Conservation (phyloP, 257 asterid species). For the Galeopsis tetrahit region DNA sequence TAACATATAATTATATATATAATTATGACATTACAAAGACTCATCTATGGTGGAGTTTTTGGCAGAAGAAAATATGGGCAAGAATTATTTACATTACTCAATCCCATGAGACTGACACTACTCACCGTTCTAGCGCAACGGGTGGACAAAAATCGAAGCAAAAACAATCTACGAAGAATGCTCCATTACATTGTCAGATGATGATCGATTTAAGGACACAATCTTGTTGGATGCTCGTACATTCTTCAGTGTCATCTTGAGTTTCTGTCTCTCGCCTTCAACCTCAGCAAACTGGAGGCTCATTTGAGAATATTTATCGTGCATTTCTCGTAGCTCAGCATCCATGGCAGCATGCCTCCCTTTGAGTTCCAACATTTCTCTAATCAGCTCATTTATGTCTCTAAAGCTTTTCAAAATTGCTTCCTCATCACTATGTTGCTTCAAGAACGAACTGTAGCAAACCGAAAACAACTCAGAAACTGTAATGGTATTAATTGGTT, state of each 20-base stretch:
- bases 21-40: conserved; percentile 34
- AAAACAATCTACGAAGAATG: conserved; percentile 39
- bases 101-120: background rate
- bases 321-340: conserved; percentile 89
- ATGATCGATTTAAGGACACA: conserved; percentile 42
- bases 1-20: background rate
- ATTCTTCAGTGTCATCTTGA: conserved; percentile 80
- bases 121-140: background rate
- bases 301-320: conserved; percentile 77
- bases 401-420: conserved; percentile 82
- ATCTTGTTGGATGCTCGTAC: conserved; percentile 60
- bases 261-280: conserved; percentile 95
- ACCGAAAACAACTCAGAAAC: background rate
- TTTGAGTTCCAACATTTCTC: conserved; percentile 79
- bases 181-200: conserved; percentile 49
- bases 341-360: conserved; percentile 69
- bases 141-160: background rate
- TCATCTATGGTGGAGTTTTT: conserved; percentile 30
- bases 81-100: conserved; percentile 22
- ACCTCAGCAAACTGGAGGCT: conserved; percentile 98
- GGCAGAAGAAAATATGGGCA: conserved; percentile 36
- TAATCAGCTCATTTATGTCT: conserved; percentile 85
- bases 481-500: background rate
- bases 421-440: conserved; percentile 82
- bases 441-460: conserved; percentile 72